Evolutionary conservation across 2,329 filamentous ascomycete genomes (phyloP).

Genomic region (Aspergillus sp.): DNA sequence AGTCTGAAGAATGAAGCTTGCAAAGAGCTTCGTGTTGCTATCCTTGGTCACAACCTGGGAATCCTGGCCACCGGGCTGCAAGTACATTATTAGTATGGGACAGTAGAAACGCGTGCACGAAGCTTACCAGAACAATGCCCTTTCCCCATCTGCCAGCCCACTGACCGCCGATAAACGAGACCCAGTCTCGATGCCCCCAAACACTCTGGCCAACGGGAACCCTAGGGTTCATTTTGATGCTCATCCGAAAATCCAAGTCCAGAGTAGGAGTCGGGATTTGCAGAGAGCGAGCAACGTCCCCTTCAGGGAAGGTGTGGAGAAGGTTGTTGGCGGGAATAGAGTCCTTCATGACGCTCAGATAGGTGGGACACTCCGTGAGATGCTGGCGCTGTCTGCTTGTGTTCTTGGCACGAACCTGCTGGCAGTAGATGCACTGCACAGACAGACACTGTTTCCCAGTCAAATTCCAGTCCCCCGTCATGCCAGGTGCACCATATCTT

Average conservation of each 20-base stretch:
- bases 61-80: slow-evolving; percentile 42
- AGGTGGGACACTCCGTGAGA: slow-evolving; percentile 40
- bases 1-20: slow-evolving; percentile 42
- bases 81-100: too few relatives aligned
- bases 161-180: slow-evolving; percentile 42
- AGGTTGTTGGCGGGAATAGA: slow-evolving; percentile 44
- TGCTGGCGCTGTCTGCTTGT: slow-evolving; percentile 43
- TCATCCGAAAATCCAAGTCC: slow-evolving; percentile 46
- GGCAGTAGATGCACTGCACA: slow-evolving; percentile 43
- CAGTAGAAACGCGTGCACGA: too few relatives aligned
- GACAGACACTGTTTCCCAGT: slow-evolving; percentile 32
- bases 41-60: slow-evolving; percentile 42
- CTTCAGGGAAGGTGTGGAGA: slow-evolving; percentile 42
- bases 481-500: slow-evolving; percentile 4
- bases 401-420: slow-evolving; percentile 42
- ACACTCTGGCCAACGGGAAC: slow-evolving; percentile 38
- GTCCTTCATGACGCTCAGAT: slow-evolving; percentile 45
- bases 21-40: slow-evolving; percentile 35
- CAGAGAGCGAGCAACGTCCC: slow-evolving; percentile 39
- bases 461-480: slow-evolving; percentile 1
- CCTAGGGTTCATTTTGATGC: slow-evolving; percentile 43
- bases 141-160: slow-evolving; percentile 46
- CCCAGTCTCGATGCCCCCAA: slow-evolving; percentile 44
- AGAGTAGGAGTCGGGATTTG: slow-evolving; percentile 39
- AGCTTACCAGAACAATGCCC: slow-evolving; percentile 40